Evolutionary conservation across 306 rosid species (phyloP).

Genomic region (Vachellia collinsii): DNA sequence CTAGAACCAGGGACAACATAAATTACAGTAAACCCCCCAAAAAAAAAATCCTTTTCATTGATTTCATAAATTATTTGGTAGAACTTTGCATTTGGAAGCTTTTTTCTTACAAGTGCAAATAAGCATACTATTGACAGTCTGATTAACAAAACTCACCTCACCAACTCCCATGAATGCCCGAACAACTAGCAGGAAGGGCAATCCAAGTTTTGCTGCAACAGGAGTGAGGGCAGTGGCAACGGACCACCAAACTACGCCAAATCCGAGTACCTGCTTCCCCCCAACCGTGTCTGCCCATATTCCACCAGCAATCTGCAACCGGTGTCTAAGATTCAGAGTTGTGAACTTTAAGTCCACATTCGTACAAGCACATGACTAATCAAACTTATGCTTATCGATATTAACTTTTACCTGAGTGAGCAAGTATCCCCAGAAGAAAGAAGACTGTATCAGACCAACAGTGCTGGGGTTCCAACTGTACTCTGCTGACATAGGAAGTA

Average conservation of each 20-base stretch:
- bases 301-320: slow-evolving; percentile 95
- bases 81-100: slow-evolving; percentile 12
- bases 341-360: slow-evolving; percentile 25
- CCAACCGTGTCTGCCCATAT: slow-evolving; percentile 99
- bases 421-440: slow-evolving; percentile 99
- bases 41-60: slow-evolving; percentile 5
- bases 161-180: slow-evolving; percentile 99
- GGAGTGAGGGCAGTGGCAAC: slow-evolving; percentile 86
- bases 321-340: slow-evolving; percentile 40
- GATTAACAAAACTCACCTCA: slow-evolving; percentile 64
- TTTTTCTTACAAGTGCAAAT: slow-evolving; percentile 28
- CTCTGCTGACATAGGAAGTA: slow-evolving; percentile 99
- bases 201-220: slow-evolving; percentile 86
- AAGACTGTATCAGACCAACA: slow-evolving; percentile 93
- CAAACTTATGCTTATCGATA: slow-evolving; percentile 17
- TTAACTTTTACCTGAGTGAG: slow-evolving; percentile 80
- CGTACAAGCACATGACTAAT: slow-evolving; percentile 1
- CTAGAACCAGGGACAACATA: slow-evolving; percentile 23
- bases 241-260: slow-evolving; percentile 98
- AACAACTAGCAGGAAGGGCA: slow-evolving; percentile 87
- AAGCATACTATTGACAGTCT: background rate
- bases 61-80: background rate
- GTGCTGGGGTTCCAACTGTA: slow-evolving; percentile 86
- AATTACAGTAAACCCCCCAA: slow-evolving; percentile 5
- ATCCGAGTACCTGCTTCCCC: slow-evolving; percentile 88